Conservation (phyloP, 2,329 filamentous ascomycete species). For the Chlorencoelia australis region DNA sequence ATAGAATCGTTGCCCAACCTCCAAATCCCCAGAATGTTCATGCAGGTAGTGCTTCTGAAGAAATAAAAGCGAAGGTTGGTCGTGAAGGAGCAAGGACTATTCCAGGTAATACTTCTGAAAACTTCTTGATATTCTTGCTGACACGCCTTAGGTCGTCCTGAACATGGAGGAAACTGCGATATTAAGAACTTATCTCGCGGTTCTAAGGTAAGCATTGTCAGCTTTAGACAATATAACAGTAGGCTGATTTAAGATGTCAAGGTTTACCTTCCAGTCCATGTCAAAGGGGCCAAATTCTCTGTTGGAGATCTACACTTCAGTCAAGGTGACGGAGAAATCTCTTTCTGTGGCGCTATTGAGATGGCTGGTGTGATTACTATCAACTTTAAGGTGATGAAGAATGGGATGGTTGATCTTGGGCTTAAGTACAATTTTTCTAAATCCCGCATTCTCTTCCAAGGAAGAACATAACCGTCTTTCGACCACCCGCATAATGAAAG, state of each 20-base stretch:
- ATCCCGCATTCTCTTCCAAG: no score
- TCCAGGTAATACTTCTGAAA: constrained; percentile 41
- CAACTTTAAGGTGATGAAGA: constrained; percentile 81
- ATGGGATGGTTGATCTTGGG: constrained; percentile 61
- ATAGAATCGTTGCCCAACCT: constrained; percentile 65
- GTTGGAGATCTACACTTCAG: constrained; percentile 68
- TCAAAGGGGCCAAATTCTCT: constrained; percentile 77
- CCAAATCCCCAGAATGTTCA: constrained; percentile 65
- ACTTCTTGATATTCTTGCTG: not conserved
- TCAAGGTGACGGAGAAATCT: constrained; percentile 82
- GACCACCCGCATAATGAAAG: no score
- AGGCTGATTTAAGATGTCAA: constrained; percentile 35
- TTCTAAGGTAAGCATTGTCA: constrained; percentile 22
- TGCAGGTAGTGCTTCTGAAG: constrained; percentile 51
- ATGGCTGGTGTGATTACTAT: constrained; percentile 89
- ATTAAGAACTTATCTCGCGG: constrained; percentile 79
- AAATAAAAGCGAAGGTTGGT: constrained; percentile 56
- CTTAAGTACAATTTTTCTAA: no score
- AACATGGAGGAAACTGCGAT: constrained; percentile 72
- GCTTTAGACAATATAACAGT: not conserved
- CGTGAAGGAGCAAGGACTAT: constrained; percentile 76
- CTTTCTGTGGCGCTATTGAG: constrained; percentile 82
- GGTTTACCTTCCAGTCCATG: constrained; percentile 81
- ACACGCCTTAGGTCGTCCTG: constrained; percentile 17
- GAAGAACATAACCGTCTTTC: no score